These are phyloP conservation scores for Echria macrotheca DNA, from an alignment of 495 filamentous ascomycete genomes.

Conservation along the genomic window DNA sequence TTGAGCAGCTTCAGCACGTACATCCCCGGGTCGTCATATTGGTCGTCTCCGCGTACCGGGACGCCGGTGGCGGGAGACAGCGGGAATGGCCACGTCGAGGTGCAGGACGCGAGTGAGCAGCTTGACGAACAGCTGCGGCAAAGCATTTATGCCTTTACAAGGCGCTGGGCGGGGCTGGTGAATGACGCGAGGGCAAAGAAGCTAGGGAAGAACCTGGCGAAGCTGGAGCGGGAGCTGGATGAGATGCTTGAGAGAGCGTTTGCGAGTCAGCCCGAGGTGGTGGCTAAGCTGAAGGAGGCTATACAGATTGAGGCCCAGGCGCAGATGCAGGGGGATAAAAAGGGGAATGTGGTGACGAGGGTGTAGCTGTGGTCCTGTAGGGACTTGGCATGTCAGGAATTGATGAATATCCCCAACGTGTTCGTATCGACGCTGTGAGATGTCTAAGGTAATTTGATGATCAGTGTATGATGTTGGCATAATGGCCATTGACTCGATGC, in stretches of 20 bases:
- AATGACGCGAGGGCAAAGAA: conserved; percentile 31
- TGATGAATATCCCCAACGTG: no score
- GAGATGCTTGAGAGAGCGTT: conserved; percentile 42
- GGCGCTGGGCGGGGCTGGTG: conserved; percentile 46
- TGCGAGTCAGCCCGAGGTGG: conserved; percentile 41
- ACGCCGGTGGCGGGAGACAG: conserved; percentile 13
- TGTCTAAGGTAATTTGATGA: no score
- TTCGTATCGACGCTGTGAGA: no score
- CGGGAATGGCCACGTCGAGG: conserved; percentile 7
- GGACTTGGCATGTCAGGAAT: no score
- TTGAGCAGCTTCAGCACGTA: conserved; percentile 35
- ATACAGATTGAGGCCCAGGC: conserved; percentile 41
- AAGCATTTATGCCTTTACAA: conserved; percentile 75
- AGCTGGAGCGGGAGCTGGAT: conserved; percentile 43
- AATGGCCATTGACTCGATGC: no score
- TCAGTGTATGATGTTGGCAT: no score
- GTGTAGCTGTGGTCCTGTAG: background rate
- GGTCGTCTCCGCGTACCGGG: conserved; percentile 23
- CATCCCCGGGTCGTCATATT: conserved; percentile 33
- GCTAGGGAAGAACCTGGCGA: conserved; percentile 31
- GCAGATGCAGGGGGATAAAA: conserved; percentile 21
- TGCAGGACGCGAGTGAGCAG: conserved; percentile 69
- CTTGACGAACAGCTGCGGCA: conserved; percentile 71
- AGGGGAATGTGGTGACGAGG: conserved; percentile 11
- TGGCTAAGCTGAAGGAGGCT: conserved; percentile 45